Conservation (phyloP, 768 basidiomycete species). For the Tylopilus felleus region DNA sequence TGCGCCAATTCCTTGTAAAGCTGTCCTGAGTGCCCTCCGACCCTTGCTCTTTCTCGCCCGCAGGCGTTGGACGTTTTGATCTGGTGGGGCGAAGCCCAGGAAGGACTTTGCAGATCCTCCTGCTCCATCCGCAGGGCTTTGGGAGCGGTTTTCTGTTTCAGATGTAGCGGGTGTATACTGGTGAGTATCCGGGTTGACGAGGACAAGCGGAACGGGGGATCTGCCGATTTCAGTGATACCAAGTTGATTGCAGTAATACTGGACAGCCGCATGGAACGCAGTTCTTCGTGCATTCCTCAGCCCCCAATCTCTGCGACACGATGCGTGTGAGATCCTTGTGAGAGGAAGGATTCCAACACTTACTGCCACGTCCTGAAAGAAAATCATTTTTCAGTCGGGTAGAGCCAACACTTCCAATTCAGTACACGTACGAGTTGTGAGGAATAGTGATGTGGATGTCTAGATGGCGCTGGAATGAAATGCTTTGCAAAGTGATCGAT, state of each 20-base stretch:
- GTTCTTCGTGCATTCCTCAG: conserved; percentile 59
- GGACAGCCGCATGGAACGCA: conserved; percentile 75
- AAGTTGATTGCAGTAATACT: conserved; percentile 67
- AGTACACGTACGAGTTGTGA: conserved; percentile 43
- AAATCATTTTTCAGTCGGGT: conserved; percentile 1
- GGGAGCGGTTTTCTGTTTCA: neutral
- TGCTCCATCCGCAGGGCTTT: conserved; percentile 6
- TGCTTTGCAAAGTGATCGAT: conserved; percentile 57
- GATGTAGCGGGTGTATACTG: conserved; percentile 2
- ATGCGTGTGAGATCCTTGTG: conserved; percentile 4
- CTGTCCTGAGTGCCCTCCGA: conserved; percentile 36
- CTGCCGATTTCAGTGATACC: conserved; percentile 55
- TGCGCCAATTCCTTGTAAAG: conserved; percentile 30
- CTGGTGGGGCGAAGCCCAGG: conserved; percentile 31
- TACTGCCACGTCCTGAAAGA: conserved; percentile 34
- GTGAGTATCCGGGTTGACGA: conserved; percentile 28
- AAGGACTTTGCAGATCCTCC: conserved; percentile 16
- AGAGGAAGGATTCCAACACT: conserved; percentile 12
- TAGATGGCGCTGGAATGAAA: conserved; percentile 62
- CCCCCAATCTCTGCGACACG: conserved; percentile 51
- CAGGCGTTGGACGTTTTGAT: conserved; percentile 11
- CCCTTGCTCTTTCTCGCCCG: conserved; percentile 31
- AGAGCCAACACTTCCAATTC: neutral
- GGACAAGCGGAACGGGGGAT: conserved; percentile 60
- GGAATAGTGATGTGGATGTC: conserved; percentile 66